phyloP scores from a whole-genome alignment of 2,329 filamentous ascomycete genomes.

The Sphaerulina musiva region DNA sequence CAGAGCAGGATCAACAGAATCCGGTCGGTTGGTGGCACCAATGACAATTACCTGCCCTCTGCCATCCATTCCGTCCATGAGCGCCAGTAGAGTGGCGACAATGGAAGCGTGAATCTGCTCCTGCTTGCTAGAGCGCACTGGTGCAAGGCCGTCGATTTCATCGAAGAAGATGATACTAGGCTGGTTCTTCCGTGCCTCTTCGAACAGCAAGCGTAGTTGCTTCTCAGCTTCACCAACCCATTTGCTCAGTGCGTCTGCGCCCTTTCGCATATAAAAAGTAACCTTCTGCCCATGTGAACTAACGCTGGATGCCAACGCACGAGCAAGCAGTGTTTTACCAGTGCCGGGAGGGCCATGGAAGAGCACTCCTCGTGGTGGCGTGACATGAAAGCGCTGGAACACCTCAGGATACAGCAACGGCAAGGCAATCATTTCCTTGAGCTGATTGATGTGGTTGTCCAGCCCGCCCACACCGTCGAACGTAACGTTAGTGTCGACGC shows the following conservation, averaged over 20 bases:
- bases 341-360: conserved; percentile 97
- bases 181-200: conserved; percentile 90
- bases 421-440: conserved; percentile 97
- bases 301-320: conserved; percentile 85
- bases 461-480: conserved; percentile 92
- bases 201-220: conserved; percentile 86
- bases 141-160: conserved; percentile 93
- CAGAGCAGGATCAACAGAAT: conserved; percentile 93
- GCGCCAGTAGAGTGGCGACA: conserved; percentile 81
- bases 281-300: conserved; percentile 87
- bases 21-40: conserved; percentile 93
- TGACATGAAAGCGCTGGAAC: conserved; percentile 84
- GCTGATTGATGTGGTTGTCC: conserved; percentile 86
- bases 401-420: conserved; percentile 92
- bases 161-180: conserved; percentile 99
- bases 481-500: conserved; percentile 84
- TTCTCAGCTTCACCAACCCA: conserved; percentile 98
- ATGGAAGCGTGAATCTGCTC: conserved; percentile 99
- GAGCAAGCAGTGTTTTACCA: conserved; percentile 92
- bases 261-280: conserved; percentile 99
- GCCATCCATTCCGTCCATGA: conserved; percentile 99
- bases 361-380: conserved; percentile 85
- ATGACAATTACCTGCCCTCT: conserved; percentile 97
- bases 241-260: conserved; percentile 93
- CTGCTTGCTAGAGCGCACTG: conserved; percentile 93